Conservation (phyloP, 176 grass and related monocot genomes). For the Paspalum notatum region DNA sequence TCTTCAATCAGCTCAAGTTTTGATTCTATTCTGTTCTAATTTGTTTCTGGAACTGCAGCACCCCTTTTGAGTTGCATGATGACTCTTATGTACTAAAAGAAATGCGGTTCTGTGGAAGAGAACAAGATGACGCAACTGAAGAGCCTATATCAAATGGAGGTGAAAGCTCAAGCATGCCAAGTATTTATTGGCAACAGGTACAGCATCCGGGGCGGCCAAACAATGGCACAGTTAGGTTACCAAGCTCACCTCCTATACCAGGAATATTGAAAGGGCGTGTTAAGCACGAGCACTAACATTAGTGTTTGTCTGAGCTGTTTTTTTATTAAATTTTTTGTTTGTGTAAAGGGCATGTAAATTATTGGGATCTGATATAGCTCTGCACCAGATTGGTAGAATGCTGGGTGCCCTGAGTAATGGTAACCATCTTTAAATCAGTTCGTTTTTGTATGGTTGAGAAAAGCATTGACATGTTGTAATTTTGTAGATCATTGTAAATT, state of each 20-base stretch:
- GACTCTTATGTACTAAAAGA: conserved; percentile 90
- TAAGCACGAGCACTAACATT: conserved; percentile 81
- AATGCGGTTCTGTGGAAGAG: conserved; percentile 66
- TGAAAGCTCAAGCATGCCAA: conserved; percentile 68
- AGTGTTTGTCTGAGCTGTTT: conserved; percentile 29
- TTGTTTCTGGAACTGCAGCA: conserved; percentile 61
- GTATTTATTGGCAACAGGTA: conserved; percentile 57
- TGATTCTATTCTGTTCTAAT: not conserved
- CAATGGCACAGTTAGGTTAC: conserved; percentile 56
- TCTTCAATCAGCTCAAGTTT: not conserved
- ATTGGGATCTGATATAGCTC: conserved; percentile 50
- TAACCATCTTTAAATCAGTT: conserved; percentile 15
- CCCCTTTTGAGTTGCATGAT: conserved; percentile 95
- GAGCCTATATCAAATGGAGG: conserved; percentile 52
- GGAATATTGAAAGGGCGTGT: conserved; percentile 87
- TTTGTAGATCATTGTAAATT: conserved; percentile 43
- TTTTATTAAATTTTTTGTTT: conserved; percentile 30
- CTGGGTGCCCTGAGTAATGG: conserved; percentile 24
- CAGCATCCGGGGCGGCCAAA: conserved; percentile 54
- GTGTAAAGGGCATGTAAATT: conserved; percentile 74
- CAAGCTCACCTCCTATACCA: conserved; percentile 79
- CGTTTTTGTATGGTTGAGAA: conserved; percentile 16
- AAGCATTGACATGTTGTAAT: conserved; percentile 26
- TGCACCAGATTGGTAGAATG: conserved; percentile 39
- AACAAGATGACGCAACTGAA: conserved; percentile 38